Evolutionary conservation across 306 rosid genomes (phyloP).

Genomic region (Pachyrhizus erosus): DNA sequence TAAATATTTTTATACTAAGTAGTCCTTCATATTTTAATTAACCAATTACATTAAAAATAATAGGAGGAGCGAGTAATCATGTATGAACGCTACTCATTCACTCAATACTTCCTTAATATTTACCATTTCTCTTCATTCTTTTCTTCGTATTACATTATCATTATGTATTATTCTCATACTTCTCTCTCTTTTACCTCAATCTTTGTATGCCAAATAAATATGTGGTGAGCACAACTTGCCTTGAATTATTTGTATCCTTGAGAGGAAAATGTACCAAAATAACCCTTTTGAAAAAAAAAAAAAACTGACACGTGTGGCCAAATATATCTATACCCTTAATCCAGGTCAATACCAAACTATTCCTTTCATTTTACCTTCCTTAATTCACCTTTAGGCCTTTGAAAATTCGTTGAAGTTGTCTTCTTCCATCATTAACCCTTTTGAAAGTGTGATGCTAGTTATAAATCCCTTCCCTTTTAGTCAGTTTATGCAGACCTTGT

Average conservation of each 20-base stretch:
- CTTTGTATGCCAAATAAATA: no score
- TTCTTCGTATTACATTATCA: neutral
- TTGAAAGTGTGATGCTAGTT: neutral
- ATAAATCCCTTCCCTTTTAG: neutral
- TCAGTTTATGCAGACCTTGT: neutral
- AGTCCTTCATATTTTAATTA: neutral
- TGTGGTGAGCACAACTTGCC: neutral
- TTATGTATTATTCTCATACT: no score
- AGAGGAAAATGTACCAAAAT: neutral
- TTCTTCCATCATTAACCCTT: neutral
- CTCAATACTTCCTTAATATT: neutral
- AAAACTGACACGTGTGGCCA: neutral
- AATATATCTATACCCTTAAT: neutral
- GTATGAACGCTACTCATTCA: neutral
- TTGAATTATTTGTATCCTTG: neutral
- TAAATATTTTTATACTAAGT: neutral
- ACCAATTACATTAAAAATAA: neutral
- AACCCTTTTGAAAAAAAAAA: neutral
- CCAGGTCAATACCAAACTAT: neutral
- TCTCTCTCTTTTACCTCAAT: no score
- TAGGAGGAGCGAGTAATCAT: neutral
- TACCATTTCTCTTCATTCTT: neutral
- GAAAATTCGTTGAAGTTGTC: neutral
- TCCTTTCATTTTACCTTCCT: neutral
- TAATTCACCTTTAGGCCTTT: neutral